Conservation (phyloP, 139 green algal genomes). For the Haematococcus lacustris region DNA sequence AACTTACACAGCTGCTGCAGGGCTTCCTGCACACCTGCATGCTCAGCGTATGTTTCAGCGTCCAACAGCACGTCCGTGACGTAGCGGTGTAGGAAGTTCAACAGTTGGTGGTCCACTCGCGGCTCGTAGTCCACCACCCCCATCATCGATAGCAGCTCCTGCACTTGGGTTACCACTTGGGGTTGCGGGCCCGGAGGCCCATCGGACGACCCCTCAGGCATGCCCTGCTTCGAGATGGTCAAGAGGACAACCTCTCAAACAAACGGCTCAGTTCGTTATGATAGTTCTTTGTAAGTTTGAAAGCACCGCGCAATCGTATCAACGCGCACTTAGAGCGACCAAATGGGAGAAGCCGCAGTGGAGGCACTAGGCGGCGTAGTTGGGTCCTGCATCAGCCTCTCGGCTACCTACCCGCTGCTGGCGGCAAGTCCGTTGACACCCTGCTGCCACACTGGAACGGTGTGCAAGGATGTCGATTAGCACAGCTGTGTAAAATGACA, state of each 20-base stretch:
- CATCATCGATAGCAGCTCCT: constrained; percentile 43
- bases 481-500: too few species aligned
- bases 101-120: constrained; percentile 57
- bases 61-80: constrained; percentile 63
- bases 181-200: neutral
- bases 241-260: too few species aligned
- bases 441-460: too few species aligned
- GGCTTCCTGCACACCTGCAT: too few species aligned
- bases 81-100: constrained; percentile 80
- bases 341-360: constrained; percentile 28
- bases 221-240: neutral
- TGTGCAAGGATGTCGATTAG: too few species aligned
- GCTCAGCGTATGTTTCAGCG: constrained; percentile 49
- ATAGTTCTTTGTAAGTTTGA: too few species aligned
- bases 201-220: neutral
- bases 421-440: constrained; percentile 42
- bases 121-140: constrained; percentile 73
- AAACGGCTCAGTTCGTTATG: too few species aligned
- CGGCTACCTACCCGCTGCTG: constrained; percentile 67
- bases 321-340: too few species aligned
- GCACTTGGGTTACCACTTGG: constrained; percentile 2
- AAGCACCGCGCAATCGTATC: too few species aligned
- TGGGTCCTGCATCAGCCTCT: constrained; percentile 39
- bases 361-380: constrained; percentile 37
- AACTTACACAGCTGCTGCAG: too few species aligned